Evolutionary conservation across 2,329 filamentous ascomycete genomes (phyloP).

Genomic region (Ceratocystis destructans): DNA sequence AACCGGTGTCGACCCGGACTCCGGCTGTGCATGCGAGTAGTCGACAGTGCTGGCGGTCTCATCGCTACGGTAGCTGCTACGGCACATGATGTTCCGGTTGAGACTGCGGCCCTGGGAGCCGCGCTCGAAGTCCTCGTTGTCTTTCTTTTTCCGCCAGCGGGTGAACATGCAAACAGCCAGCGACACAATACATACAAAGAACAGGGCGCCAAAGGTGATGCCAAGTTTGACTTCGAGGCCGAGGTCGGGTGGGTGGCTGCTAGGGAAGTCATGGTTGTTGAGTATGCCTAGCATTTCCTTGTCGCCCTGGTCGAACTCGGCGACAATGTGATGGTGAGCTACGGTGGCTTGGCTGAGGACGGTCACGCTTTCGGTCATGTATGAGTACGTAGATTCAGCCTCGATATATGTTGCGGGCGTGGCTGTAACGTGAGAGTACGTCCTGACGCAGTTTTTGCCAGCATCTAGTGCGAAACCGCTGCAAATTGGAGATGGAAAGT

Average conservation of each 20-base stretch:
- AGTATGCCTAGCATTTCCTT: slow-evolving; percentile 26
- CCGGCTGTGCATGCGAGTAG: neutral
- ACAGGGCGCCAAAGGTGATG: slow-evolving; percentile 18
- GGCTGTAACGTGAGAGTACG: slow-evolving; percentile 28
- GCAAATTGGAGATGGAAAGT: neutral
- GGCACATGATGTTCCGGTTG: slow-evolving; percentile 4
- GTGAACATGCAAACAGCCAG: slow-evolving; percentile 17
- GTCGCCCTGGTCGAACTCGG: slow-evolving; percentile 29
- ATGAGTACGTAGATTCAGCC: slow-evolving; percentile 24
- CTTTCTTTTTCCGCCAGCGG: slow-evolving; percentile 16
- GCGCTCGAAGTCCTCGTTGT: slow-evolving; percentile 6
- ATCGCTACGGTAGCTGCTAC: slow-evolving; percentile 2
- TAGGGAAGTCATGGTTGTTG: slow-evolving; percentile 24
- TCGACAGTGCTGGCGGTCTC: neutral
- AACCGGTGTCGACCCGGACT: slow-evolving; percentile 2
- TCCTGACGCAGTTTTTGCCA: slow-evolving; percentile 27
- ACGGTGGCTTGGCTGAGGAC: slow-evolving; percentile 29
- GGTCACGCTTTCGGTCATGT: slow-evolving; percentile 22
- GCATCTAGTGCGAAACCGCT: slow-evolving; percentile 27
- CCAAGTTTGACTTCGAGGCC: slow-evolving; percentile 19
- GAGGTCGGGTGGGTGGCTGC: slow-evolving; percentile 11
- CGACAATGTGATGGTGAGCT: slow-evolving; percentile 28
- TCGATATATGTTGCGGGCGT: slow-evolving; percentile 28
- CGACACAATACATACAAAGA: slow-evolving; percentile 12
- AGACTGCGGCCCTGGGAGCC: neutral